Conservation (phyloP, 352 stramenopile species). For the Pythium phragmiticola region DNA sequence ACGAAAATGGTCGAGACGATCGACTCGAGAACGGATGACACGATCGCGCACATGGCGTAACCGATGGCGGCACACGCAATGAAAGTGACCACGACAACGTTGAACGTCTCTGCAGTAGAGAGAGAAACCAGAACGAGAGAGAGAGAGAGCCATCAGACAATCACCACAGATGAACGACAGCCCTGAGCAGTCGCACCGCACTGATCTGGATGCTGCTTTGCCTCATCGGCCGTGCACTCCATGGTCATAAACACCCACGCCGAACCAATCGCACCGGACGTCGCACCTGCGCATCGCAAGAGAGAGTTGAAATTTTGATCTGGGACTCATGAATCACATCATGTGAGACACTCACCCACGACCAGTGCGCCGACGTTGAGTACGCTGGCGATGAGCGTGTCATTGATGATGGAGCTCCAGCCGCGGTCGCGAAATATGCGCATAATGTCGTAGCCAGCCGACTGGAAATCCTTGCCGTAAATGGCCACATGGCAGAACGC, state of each 20-base stretch:
- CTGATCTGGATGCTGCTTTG: slow-evolving; percentile 32
- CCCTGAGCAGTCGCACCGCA: slow-evolving; percentile 52
- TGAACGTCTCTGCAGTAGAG: slow-evolving; percentile 68
- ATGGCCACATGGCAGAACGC: slow-evolving; percentile 84
- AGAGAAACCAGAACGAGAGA: neutral
- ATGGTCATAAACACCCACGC: slow-evolving; percentile 71
- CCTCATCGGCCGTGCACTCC: slow-evolving; percentile 58
- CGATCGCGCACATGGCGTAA: slow-evolving; percentile 84
- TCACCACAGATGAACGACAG: neutral
- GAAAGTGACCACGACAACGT: slow-evolving; percentile 78
- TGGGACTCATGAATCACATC: neutral
- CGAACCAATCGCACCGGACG: slow-evolving; percentile 74
- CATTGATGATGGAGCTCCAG: slow-evolving; percentile 77
- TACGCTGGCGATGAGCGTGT: slow-evolving; percentile 77
- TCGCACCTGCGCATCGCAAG: slow-evolving; percentile 35
- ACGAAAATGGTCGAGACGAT: slow-evolving; percentile 87
- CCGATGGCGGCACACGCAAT: slow-evolving; percentile 66
- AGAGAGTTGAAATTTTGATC: neutral
- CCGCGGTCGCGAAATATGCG: slow-evolving; percentile 77
- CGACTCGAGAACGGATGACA: slow-evolving; percentile 82
- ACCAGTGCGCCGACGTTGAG: slow-evolving; percentile 72
- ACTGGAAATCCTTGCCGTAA: slow-evolving; percentile 83
- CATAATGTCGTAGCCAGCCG: slow-evolving; percentile 75
- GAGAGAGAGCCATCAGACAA: neutral
- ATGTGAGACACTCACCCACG: slow-evolving; percentile 47